These are phyloP conservation scores for Kluyveromyces aestuarii DNA, from an alignment of 805 yeast species.

Conservation along the genomic window DNA sequence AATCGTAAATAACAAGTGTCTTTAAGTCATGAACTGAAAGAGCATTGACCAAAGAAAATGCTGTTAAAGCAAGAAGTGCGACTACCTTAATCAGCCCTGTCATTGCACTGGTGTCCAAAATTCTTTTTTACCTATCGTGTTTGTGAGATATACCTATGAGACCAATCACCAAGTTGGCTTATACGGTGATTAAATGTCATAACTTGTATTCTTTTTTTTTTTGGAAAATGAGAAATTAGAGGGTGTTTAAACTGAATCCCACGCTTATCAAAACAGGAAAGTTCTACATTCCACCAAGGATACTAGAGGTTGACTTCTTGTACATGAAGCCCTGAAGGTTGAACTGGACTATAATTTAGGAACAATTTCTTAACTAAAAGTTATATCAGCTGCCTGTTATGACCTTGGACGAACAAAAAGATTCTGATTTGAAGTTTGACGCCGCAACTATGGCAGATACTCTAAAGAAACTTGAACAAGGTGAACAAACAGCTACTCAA, in stretches of 20 bases:
- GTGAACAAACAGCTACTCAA: conserved; percentile 53
- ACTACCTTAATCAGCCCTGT: neutral
- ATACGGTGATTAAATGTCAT: too few species aligned
- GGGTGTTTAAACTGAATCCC: too few species aligned
- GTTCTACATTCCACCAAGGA: too few species aligned
- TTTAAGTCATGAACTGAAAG: conserved; percentile 18
- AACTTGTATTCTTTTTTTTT: too few species aligned
- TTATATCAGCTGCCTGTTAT: neutral
- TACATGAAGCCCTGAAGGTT: too few species aligned
- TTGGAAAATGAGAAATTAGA: too few species aligned
- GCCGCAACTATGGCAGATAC: conserved; percentile 30
- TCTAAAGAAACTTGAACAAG: conserved; percentile 53
- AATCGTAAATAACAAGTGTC: conserved; percentile 28
- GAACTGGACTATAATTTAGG: neutral
- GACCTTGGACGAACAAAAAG: conserved; percentile 14
- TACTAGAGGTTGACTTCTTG: too few species aligned
- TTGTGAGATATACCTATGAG: neutral
- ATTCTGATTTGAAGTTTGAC: conserved; percentile 13
- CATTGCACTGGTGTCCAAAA: neutral
- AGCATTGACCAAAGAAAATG: conserved; percentile 5
- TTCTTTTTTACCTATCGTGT: neutral
- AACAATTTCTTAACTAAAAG: too few species aligned
- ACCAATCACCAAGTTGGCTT: neutral
- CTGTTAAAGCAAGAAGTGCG: conserved; percentile 5
- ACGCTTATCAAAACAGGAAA: too few species aligned